Base-by-base conservation (phyloP, 1,284 basidiomycete genomes). In the Marasmius fiardii region DNA sequence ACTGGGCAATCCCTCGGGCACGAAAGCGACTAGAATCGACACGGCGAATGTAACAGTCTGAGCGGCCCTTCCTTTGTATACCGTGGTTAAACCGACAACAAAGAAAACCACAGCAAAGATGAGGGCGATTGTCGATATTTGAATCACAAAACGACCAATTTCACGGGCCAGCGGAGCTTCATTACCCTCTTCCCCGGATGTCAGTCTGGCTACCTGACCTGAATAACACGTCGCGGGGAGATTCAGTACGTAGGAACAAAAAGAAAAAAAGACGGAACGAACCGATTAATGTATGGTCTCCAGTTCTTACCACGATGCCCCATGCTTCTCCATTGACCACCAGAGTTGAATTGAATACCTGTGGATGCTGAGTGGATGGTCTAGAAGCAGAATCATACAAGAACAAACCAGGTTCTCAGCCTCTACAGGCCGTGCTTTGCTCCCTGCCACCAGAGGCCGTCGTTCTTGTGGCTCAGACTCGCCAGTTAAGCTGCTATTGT, bases 11-110 rank as follows among this genome's bases (percentile, higher is more conserved):
- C 86, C 86, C 64, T 86, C 84, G 0, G 82, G 85, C 1, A 85
- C 84, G 64, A 85, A 90, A 2, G 87, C 85, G n/a, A 89, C 86
- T 35, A 89, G 72, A 57, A 89, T 78, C 6, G 85, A 86, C 1
- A 88, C 82, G 2, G 85, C 85, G 53, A 86, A 86, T 0, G 85
- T 87, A 23, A 87, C 81, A 2, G 83, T 86, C 53, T 76, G 71
- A 7, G 80, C 74, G 6, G 76, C 79, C 61, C 83, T 75, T 23
- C 84, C 84, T 63, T 81, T 81, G 72, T 87, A 87, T 1, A 74
- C 83, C 0, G 83, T 85, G 20, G 80, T 80, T 58, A 87, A 81
- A 23, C 85, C 85, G 34, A 87, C 81, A 35, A 76, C 71, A 65
- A 88, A 86, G 71, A 87, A 86, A 5, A 85, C 72, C 54, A 86